Base-by-base conservation (phyloP, 306 rosid genomes). In the Pterocarpus macrocarpus region DNA sequence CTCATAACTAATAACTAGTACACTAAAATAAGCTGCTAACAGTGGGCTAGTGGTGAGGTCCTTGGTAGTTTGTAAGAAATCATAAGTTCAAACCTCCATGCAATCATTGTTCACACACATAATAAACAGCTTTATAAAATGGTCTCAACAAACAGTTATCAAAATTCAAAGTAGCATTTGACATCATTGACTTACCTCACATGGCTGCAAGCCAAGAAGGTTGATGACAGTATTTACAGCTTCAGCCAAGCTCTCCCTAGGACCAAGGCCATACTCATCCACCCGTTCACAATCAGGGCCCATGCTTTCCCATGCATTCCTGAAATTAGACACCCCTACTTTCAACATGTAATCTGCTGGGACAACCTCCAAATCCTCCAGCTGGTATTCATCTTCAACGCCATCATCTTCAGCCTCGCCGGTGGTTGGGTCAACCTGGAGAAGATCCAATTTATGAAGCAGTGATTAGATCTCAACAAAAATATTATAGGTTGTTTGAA, bases 191-290 rank as follows among this genome's bases (percentile, higher is more conserved):
- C 87, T 69, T 84, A 96, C 99, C 97, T 94, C 99, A 52, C 99
- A 96, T 30, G 99, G 97, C 87, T 96, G 97, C 98, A 96, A 68
- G 86, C 99, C 99, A 52, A 96, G 95, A 83, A 96, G 94, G 80
- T 81, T 90, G 80, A 84, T 87, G 77, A 96, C 98, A 78, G 97
- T 87, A 68, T 68, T 85, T 73, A 94, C 98, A 75, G 97, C 98
- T 88, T 92, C 97, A 12, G 92, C 78, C 88, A 96, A 85, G 87
- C 84, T 92, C 84, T 96, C 99, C 87, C 99, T 87, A 3, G 94
- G 95, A 62, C 98, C 97, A 77, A 96, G 93, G 80, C 97, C 98
- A 55, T 96, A 96, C 76, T 96, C 98, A 76, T 96, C 99, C 89
- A 81, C 91, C 80, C 98, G 89, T 85, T 96, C 99, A 78, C 50